phyloP scores from a whole-genome alignment of 2,329 filamentous ascomycete species.

The Ophiostoma sp. region DNA sequence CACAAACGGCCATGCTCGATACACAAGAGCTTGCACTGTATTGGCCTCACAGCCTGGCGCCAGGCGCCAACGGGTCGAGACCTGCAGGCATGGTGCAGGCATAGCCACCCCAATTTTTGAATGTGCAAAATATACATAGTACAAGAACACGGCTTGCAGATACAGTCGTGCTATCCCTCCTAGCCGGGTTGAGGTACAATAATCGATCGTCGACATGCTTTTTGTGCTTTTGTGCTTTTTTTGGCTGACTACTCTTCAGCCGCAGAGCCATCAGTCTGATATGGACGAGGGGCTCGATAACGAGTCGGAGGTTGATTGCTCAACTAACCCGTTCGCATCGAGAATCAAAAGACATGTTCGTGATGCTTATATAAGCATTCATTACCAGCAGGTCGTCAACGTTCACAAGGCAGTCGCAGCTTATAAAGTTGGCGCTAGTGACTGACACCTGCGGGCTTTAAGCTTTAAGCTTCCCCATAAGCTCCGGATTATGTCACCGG shows the following conservation, averaged over 20 bases:
- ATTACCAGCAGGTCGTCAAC: background rate
- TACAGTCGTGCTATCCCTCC: too few species aligned
- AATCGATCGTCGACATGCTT: background rate
- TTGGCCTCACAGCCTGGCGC: background rate
- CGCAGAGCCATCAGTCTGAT: background rate
- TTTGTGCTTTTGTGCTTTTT: background rate
- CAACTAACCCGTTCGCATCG: background rate
- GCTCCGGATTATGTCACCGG: background rate
- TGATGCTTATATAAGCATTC: background rate
- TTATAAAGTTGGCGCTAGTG: background rate
- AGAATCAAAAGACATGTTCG: background rate
- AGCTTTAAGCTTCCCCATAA: background rate
- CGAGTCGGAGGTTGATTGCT: background rate
- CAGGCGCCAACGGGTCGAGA: slow-evolving; percentile 3
- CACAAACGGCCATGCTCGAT: background rate
- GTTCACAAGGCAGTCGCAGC: background rate
- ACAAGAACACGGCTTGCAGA: background rate
- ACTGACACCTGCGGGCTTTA: background rate
- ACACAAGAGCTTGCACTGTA: background rate
- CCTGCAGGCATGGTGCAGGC: slow-evolving; percentile 1
- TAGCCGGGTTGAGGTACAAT: background rate
- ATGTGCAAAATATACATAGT: background rate
- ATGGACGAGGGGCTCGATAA: background rate
- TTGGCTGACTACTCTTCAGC: background rate
- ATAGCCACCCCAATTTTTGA: background rate